A percentile compares a stretch with the other conserved stretches of the same genome.
Evolutionary conservation across 768 basidiomycete genomes (phyloP).

Genomic region (Tylopilus felleus): DNA sequence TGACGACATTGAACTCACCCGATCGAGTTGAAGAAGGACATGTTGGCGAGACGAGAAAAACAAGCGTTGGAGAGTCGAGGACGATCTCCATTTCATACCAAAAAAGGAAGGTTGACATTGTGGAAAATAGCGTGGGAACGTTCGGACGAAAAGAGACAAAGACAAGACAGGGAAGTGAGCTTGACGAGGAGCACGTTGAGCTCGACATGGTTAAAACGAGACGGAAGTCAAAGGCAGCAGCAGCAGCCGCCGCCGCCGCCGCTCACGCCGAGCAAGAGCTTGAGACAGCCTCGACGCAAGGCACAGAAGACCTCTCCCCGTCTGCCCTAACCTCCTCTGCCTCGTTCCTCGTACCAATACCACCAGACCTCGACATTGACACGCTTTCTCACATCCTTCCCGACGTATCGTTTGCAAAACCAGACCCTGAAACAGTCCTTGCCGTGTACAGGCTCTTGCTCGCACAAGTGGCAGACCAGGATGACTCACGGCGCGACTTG

Average conservation of each 20-base stretch:
- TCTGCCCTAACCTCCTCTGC: no score
- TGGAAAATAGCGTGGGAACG: background rate
- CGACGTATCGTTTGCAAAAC: constrained; percentile 51
- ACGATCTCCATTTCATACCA: background rate
- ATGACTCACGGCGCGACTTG: constrained; percentile 55
- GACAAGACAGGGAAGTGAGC: no score
- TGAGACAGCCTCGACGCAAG: constrained; percentile 32
- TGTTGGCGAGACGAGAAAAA: no score
- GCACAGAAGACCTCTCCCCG: constrained; percentile 35
- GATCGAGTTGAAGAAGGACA: constrained; percentile 85
- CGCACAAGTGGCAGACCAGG: constrained; percentile 52
- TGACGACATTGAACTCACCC: constrained; percentile 45
- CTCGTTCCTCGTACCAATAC: constrained; percentile 44
- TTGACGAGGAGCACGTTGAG: no score
- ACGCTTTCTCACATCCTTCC: constrained; percentile 59
- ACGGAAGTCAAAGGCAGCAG: constrained; percentile 56
- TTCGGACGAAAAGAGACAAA: background rate
- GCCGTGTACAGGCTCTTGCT: constrained; percentile 61
- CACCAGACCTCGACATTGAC: constrained; percentile 66
- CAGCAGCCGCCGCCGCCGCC: constrained; percentile 34
- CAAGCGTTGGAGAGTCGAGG: background rate
- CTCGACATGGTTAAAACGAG: constrained; percentile 45
- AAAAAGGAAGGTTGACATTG: background rate
- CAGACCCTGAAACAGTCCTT: constrained; percentile 57
- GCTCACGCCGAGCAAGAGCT: constrained; percentile 27